These are phyloP conservation scores for Lanmaoa rubissima DNA, from an alignment of 768 basidiomycete genomes.

Conservation along the genomic window DNA sequence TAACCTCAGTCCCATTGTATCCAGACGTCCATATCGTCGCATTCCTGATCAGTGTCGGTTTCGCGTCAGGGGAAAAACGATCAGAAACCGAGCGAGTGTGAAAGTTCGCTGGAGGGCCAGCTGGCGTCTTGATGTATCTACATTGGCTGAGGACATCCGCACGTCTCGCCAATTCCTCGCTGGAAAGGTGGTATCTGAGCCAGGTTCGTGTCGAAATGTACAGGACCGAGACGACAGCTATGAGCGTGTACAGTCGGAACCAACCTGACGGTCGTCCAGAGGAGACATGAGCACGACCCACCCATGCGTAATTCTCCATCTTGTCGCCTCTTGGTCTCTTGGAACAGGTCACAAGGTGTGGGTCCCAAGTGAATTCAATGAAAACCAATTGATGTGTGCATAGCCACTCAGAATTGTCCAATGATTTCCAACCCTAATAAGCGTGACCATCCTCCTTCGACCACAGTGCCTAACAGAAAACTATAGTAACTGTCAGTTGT, in stretches of 20 bases:
- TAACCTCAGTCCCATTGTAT: conserved; percentile 62
- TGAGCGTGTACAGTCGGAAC: conserved; percentile 8
- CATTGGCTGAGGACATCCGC: conserved; percentile 42
- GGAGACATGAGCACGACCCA: not conserved
- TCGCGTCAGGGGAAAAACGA: conserved; percentile 62
- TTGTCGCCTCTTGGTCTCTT: not conserved
- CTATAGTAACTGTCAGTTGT: not conserved
- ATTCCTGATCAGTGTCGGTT: conserved; percentile 63
- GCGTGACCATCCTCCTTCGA: too few species aligned
- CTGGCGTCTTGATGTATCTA: conserved; percentile 36
- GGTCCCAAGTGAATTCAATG: too few species aligned
- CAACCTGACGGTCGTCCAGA: not conserved
- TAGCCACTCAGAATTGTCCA: too few species aligned
- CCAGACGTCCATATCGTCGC: conserved; percentile 84
- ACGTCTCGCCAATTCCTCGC: conserved; percentile 10
- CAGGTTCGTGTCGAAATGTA: conserved; percentile 2
- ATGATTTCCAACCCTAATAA: too few species aligned
- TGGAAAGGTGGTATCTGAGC: not conserved
- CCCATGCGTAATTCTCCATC: not conserved
- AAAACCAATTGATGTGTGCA: too few species aligned
- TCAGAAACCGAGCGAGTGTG: conserved; percentile 54
- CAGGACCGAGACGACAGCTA: conserved; percentile 1
- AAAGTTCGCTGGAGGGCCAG: conserved; percentile 49
- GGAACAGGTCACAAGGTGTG: not conserved
- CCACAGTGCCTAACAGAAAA: too few species aligned